Base-by-base conservation (phyloP, 805 yeast species). In the Martiniozyma abietophila region DNA sequence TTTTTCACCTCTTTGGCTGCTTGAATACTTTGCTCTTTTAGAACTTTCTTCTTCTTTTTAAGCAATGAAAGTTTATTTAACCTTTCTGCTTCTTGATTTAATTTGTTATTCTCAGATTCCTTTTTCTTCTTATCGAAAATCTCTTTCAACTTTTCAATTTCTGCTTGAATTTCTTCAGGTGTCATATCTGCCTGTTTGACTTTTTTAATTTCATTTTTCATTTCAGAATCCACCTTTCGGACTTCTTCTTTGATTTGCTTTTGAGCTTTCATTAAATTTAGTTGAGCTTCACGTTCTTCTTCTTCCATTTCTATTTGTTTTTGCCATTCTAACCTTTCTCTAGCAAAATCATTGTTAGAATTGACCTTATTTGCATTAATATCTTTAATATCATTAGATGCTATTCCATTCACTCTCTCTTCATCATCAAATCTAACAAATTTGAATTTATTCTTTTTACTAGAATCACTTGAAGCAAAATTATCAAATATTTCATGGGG, bases 281-380 rank as follows among this genome's bases (percentile, higher is more conserved):
- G n/a, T n/a, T 21, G 24, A 11, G 11, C 8, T 21, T 21, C 11
- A 21, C 24, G 24, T 16, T 16, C 42, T 46, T 50, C 21, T 48
- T 46, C 41, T 56, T 45, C 41, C 48, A 46, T 34, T 53, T 55
- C 41, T 51, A 60, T 35, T 59, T 62, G 16, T 53, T 63, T 34
- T 48, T 51, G 4, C 59, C 59, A 19, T 57, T 51, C 28, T 57
- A 48, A 27, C 50, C 54, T n/a, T 18, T 16, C 19, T 9, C 10
- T 9, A 5, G 67, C 64, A n/a, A 44, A 44, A 8, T 21, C 22
- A 17, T 40, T 42, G 26, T 48, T 53, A 8, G 54, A 57, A 31
- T 51, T 57, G 3, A 44, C 45, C 7, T 48, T 49, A 30, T 55
- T 51, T 7, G 54, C 48, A 32, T 50, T 53, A 25, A 49, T 44